Evolutionary conservation across 2,329 filamentous ascomycete species (phyloP).

Genomic region (Didymellaceae sp.): DNA sequence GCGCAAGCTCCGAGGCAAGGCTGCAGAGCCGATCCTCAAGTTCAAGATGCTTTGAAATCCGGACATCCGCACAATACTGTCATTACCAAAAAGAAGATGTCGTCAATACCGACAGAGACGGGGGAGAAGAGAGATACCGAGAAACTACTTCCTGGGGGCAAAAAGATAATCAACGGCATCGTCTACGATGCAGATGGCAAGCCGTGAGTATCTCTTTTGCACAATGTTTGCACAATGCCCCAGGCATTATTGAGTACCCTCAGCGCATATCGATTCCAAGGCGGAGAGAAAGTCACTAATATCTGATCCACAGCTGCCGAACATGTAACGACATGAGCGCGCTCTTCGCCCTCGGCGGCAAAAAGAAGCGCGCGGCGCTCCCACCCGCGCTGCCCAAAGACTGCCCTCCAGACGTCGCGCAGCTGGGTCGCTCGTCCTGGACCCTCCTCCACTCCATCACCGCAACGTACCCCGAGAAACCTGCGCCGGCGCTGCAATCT

Average conservation of each 20-base stretch:
- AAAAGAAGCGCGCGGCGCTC: constrained; percentile 20
- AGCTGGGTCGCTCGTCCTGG: constrained; percentile 87
- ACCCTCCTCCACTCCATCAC: constrained; percentile 92
- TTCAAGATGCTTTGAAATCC: constrained; percentile 32
- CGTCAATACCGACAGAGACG: constrained; percentile 30
- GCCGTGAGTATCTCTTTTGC: constrained; percentile 64
- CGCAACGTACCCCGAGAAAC: constrained; percentile 78
- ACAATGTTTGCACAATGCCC: constrained; percentile 28
- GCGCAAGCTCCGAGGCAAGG: constrained; percentile 21
- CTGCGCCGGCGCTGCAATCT: constrained; percentile 71
- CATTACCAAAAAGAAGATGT: constrained; percentile 24
- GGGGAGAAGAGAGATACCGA: constrained; percentile 36
- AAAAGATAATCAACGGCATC: constrained; percentile 72
- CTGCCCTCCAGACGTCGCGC: constrained; percentile 90
- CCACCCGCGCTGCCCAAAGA: constrained; percentile 59
- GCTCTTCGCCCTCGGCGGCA: constrained; percentile 59
- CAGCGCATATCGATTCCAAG: neutral
- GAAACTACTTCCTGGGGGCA: constrained; percentile 45
- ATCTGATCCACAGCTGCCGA: constrained; percentile 63
- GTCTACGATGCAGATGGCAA: constrained; percentile 82
- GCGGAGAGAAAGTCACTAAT: constrained; percentile 1
- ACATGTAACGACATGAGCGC: constrained; percentile 68
- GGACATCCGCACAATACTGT: neutral
- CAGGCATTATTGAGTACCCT: constrained; percentile 1
- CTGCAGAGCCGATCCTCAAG: constrained; percentile 8